Base-by-base conservation (phyloP, 805 yeast species). In the Candida pini region DNA sequence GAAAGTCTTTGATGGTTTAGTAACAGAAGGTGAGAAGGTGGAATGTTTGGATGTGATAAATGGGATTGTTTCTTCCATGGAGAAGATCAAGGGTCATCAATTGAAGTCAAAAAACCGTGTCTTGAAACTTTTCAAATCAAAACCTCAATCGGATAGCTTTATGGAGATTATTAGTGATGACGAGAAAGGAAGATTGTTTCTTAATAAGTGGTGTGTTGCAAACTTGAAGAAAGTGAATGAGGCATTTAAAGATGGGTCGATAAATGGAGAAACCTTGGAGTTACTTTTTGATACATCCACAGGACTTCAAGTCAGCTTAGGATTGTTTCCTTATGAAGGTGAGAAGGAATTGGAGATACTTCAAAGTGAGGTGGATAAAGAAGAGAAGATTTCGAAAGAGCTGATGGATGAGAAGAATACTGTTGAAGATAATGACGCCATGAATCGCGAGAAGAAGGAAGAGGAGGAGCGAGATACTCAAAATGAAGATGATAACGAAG, bases 151-250 rank as follows among this genome's bases (percentile, higher is more conserved):
- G 5, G 10, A 10, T 12, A 7, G 18, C 15, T 45, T 45, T 20
- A 14, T 18, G 4, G 41, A 38, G 16, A 19, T 41, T n/a, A 31
- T 47, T 6, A 28, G 32, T 8, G 35, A 37, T 28, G 34, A 35
- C 12, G 33, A 37, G 3, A 36, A 37, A 12, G 40, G 41, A 3
- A 28, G 51, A 17, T 25, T 27, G 19, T 37, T 44, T 19, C 30
- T 49, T 28, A 44, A 46, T 28, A 17, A 28, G 9, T 44, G 48
- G 49, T 44, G 50, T 25, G 16, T 38, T 10, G 34, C 18, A 4
- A 28, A 34, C 13, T 17, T 43, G 24, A 16, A 26, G 5, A 23
- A 26, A 15, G 28, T 49, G 10, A 38, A 40, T 6, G 30, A 15
- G 9, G 22, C 34, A 4, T 39, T 50, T 14, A 38, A 37, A 17